Evolutionary conservation across 1,284 basidiomycete species (phyloP), one percentile per base, ranked within the genome.

Genomic region (Moesziomyces sp.): DNA sequence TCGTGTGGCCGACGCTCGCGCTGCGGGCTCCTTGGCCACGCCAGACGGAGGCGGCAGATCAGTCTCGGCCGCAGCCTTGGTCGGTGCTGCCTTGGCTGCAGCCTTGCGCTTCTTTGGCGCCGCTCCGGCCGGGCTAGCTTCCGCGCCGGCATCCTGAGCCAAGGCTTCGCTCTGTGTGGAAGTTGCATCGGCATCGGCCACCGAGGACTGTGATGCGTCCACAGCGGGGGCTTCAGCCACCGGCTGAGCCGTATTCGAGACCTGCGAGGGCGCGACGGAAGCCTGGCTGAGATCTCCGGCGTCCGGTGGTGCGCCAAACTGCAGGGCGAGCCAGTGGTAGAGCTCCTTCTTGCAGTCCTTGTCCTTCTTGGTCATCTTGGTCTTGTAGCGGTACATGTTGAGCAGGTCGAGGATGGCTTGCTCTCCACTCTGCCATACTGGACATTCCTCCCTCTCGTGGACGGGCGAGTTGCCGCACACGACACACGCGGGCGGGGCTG

Each of bases 11-110:
- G 62, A 9, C 6, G 42, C 46, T 28, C 42, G 52, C 19, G 46
- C 43, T 13, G 55, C 42, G 3, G 54, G 24, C 48, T 67, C 58
- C n/a, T 57, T 43, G 8, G 52, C 49, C 7, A 61, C 38, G 4
- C 65, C 69, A 38, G 69, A 72, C 26, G 63, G 65, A 19, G 61
- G 61, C 3, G 65, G 65, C 5, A 68, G 21, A 21, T 61, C 26
- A 11, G 57, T 44, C n/a, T 66, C 63, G 18, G 54, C 10, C 10
- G 26, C 46, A 11, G 21, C 47, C 50, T 55, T 34, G n/a, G 16
- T 38, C n/a, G 24, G 28, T 14, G 53, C 45, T 7, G 38, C 44
- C 34, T 64, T 52, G 28, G 44, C 52, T 18, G 64, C 46, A 26
- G 53, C 35, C 11, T 45, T 26, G 19, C 51, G 21, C 54, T 62